These are phyloP conservation scores for Penicillium capsulatum DNA, from an alignment of 2,329 filamentous ascomycete genomes.

Conservation along the genomic window DNA sequence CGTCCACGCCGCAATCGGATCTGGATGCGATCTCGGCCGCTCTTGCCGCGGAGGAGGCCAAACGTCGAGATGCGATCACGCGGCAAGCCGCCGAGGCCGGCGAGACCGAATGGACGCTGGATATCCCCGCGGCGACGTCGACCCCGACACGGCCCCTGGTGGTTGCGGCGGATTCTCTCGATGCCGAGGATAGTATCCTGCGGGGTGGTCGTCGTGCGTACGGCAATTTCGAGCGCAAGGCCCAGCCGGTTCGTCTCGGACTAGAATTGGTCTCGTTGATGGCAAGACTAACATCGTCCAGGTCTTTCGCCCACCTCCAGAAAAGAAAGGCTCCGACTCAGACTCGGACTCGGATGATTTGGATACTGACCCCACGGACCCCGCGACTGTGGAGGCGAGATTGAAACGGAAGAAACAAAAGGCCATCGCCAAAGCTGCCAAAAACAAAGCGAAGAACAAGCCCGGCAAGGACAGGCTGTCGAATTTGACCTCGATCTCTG, in stretches of 20 bases:
- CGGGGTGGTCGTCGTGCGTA: conserved; percentile 36
- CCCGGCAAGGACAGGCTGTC: conserved; percentile 16
- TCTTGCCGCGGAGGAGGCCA: conserved; percentile 40
- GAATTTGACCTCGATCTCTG: conserved; percentile 32
- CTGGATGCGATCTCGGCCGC: conserved; percentile 40
- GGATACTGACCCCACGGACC: no score
- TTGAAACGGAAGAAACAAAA: no score
- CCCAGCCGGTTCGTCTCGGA: conserved; percentile 14
- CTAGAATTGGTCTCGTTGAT: not conserved
- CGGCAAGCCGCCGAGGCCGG: conserved; percentile 42
- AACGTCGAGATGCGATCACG: conserved; percentile 38
- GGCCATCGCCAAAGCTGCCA: not conserved
- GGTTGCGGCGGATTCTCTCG: conserved; percentile 33
- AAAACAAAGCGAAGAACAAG: conserved; percentile 1
- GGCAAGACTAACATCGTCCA: not conserved
- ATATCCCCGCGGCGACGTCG: conserved; percentile 25
- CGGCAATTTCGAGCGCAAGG: conserved; percentile 39
- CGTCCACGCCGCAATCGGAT: conserved; percentile 30
- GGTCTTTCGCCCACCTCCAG: no score
- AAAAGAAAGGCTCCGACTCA: no score
- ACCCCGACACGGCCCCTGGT: conserved; percentile 26
- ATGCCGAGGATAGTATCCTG: conserved; percentile 29
- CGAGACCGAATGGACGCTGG: conserved; percentile 44
- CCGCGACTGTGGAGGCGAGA: no score
- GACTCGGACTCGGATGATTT: no score